phyloP scores from a whole-genome alignment of 805 yeast genomes.

The fission yeast (Schizosaccharomyces pombe) region DNA sequence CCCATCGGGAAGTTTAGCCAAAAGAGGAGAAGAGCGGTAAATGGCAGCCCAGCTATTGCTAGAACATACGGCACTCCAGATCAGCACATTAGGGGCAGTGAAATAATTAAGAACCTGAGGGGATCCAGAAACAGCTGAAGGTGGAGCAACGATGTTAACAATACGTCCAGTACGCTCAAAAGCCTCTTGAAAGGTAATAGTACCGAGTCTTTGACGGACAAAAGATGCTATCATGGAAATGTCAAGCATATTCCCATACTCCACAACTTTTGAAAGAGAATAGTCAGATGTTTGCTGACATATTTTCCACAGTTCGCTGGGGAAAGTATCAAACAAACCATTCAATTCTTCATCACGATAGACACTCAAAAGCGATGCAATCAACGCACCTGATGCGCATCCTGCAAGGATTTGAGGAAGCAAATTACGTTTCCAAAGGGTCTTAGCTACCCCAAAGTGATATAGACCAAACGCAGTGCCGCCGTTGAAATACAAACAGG shows the following conservation, averaged over 20 bases:
- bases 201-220: constrained; percentile 60
- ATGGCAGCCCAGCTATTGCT: constrained; percentile 86
- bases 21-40: constrained; percentile 64
- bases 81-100: constrained; percentile 77
- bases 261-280: constrained; percentile 30
- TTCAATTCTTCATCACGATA: constrained; percentile 45
- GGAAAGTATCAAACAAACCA: constrained; percentile 27
- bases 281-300: constrained; percentile 35
- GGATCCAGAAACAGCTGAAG: constrained; percentile 75
- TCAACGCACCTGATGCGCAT: constrained; percentile 85
- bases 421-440: constrained; percentile 46
- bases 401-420: constrained; percentile 81
- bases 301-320: constrained; percentile 22
- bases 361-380: constrained; percentile 70
- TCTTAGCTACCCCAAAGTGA: constrained; percentile 76
- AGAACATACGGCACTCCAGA: constrained; percentile 82
- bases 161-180: constrained; percentile 82
- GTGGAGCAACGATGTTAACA: constrained; percentile 76
- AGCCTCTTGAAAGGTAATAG: constrained; percentile 80
- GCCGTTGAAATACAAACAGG: constrained; percentile 81
- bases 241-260: constrained; percentile 79
- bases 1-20: constrained; percentile 59
- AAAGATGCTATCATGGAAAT: constrained; percentile 45
- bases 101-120: constrained; percentile 72
- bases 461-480: constrained; percentile 87